phyloP scores from a whole-genome alignment of 768 basidiomycete species.

The Termitomyces sp. region DNA sequence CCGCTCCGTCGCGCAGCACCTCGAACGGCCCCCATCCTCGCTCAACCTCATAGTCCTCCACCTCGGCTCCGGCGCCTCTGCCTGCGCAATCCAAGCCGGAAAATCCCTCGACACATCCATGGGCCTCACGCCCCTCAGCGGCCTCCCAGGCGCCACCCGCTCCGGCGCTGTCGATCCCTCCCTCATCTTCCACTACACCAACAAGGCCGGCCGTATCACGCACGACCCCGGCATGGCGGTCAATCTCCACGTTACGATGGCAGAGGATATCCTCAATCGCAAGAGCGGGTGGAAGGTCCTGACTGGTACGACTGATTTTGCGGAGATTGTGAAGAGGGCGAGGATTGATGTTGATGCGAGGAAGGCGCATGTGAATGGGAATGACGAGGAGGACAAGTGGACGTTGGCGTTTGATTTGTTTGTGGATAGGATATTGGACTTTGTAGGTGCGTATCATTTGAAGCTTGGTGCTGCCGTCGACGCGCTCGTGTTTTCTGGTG shows the following conservation, averaged over 20 bases:
- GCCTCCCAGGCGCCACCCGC: conserved; percentile 86
- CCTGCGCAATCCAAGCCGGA: conserved; percentile 72
- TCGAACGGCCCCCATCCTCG: conserved; percentile 49
- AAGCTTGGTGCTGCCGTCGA: conserved; percentile 68
- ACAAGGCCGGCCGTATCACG: conserved; percentile 48
- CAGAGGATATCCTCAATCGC: conserved; percentile 72
- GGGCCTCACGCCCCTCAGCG: conserved; percentile 89
- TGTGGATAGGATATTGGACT: conserved; percentile 72
- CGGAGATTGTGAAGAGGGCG: conserved; percentile 52
- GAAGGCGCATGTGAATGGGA: too few species aligned
- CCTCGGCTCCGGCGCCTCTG: conserved; percentile 88
- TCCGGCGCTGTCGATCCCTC: conserved; percentile 82
- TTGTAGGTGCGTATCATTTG: conserved; percentile 70
- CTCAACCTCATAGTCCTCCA: conserved; percentile 82
- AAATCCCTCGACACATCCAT: conserved; percentile 83
- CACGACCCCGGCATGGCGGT: conserved; percentile 46
- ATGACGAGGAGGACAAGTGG: conserved; percentile 18
- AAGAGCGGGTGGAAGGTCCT: conserved; percentile 78
- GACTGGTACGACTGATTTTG: conserved; percentile 82
- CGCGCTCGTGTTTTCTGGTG: conserved; percentile 83
- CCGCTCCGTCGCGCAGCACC: conserved; percentile 52
- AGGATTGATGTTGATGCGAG: conserved; percentile 15
- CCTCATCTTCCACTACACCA: conserved; percentile 82
- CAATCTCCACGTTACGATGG: conserved; percentile 55
- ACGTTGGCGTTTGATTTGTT: conserved; percentile 77